Base-by-base conservation (phyloP, 805 yeast species). In the Sugiyamaella americana region DNA sequence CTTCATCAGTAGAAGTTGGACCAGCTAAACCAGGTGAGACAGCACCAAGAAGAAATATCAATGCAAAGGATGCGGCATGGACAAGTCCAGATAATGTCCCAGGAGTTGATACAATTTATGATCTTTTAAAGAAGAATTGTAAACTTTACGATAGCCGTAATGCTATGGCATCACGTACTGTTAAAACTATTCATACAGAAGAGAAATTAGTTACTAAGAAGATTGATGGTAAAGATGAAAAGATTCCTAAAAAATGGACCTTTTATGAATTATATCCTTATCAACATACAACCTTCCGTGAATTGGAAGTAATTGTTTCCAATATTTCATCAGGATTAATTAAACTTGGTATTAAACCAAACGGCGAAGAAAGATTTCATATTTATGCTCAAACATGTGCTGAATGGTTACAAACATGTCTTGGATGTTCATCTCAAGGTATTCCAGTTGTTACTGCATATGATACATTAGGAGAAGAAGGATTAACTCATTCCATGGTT, bases 391-490 rank as follows among this genome's bases (percentile, higher is more conserved):
- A 85, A 18, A 93, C 98, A 11, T 84, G 95, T 13, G 82, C 78
- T 47, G 79, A 79, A 61, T 91, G 98, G 98, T 78, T 91, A 87
- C 84, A 86, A 68, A 76, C 86, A 26, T 91, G 80, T 54, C 65
- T 87, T 49, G 96, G 89, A 13, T 75, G 87, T 44, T 78, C 79
- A 57, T 71, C 88, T 44, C 96, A 87, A 66, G 68, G 76, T 42
- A 82, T 93, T 50, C 85, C 98, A 20, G 75, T 84, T 48, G 98
- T 88, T 36, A 93, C 98, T 13, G 98, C 98, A 34, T 93, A 93
- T 66, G 97, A 89, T 65, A 87, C 96, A 37, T 73, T 89, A 55
- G 97, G 97, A 48, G 95, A 87, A 66, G 74, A 75, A 32, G 96
- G 96, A 20, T 51, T 58, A 35, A 83, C 82, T 48, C 95, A 84